Evolutionary conservation across 495 filamentous ascomycete species (phyloP).

Genomic region (Acidomyces sp.): DNA sequence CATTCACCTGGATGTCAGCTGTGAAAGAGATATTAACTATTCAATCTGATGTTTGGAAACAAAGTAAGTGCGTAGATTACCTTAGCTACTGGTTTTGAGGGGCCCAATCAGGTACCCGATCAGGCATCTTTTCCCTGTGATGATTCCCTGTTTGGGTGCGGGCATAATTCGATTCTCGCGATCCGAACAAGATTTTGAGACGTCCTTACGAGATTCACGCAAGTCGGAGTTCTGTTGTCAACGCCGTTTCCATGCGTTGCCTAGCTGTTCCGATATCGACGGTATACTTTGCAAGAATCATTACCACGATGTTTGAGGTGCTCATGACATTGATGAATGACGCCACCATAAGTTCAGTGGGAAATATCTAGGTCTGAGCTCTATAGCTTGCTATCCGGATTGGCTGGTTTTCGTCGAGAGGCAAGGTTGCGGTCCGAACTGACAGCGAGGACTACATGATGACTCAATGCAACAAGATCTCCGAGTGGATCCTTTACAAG

Average conservation of each 20-base stretch:
- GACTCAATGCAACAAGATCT: conserved; percentile 30
- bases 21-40: no score
- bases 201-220: no score
- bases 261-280: not conserved
- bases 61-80: no score
- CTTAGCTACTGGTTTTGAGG: no score
- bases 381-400: conserved; percentile 8
- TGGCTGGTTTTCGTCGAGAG: conserved; percentile 21
- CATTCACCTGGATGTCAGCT: no score
- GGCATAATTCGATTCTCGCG: no score
- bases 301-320: conserved; percentile 14
- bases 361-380: no score
- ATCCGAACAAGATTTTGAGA: no score
- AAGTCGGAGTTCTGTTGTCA: conserved; percentile 4
- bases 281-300: not conserved
- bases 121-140: no score
- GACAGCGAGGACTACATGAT: conserved; percentile 30
- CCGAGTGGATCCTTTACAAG: conserved; percentile 28
- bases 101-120: no score
- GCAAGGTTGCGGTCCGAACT: conserved; percentile 25
- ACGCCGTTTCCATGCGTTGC: conserved; percentile 3
- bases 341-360: conserved; percentile 14
- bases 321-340: conserved; percentile 8
- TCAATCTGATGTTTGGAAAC: no score
- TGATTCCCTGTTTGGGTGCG: no score